These are phyloP conservation scores for Astraeus odoratus DNA, from an alignment of 768 basidiomycete species.

Conservation along the genomic window DNA sequence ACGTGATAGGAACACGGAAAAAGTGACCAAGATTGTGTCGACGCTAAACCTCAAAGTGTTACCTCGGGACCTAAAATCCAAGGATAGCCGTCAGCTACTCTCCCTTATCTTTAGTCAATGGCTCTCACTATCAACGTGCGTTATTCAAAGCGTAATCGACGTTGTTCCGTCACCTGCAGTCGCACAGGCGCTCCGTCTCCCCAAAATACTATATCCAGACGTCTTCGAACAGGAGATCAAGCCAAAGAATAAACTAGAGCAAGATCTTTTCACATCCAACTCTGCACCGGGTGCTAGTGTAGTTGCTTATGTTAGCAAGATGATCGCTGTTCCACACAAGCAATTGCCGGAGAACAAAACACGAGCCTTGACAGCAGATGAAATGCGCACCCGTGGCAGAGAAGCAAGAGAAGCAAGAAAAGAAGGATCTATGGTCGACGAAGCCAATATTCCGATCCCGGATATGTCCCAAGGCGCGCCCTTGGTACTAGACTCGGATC, in stretches of 20 bases:
- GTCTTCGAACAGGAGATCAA: slow-evolving; percentile 48
- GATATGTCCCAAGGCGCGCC: slow-evolving; percentile 2
- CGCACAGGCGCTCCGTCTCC: slow-evolving; percentile 79
- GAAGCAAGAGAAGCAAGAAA: slow-evolving; percentile 41
- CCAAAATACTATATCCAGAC: slow-evolving; percentile 88
- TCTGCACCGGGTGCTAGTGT: slow-evolving; percentile 50
- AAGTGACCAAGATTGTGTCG: slow-evolving; percentile 80
- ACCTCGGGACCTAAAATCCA: slow-evolving; percentile 86
- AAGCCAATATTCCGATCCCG: slow-evolving; percentile 5
- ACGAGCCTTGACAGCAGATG: slow-evolving; percentile 70
- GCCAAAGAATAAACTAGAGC: slow-evolving; percentile 78
- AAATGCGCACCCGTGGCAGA: slow-evolving; percentile 63
- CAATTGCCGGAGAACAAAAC: slow-evolving; percentile 86
- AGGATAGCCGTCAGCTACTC: slow-evolving; percentile 80
- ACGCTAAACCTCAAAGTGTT: slow-evolving; percentile 77
- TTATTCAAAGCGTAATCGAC: slow-evolving; percentile 89
- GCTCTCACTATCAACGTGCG: slow-evolving; percentile 88
- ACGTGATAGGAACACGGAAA: slow-evolving; percentile 71
- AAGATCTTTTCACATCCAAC: slow-evolving; percentile 70
- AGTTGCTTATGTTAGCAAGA: slow-evolving; percentile 92
- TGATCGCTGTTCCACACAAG: slow-evolving; percentile 83
- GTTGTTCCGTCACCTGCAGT: slow-evolving; percentile 82
- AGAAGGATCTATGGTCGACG: slow-evolving; percentile 26
- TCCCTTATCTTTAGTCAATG: slow-evolving; percentile 90
- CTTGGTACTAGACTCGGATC: background rate